Percentiles rank a stretch among this genome's conserved stretches.
These are phyloP conservation scores for Kluyveromyces starmeri DNA, from an alignment of 805 yeast species.

Conservation along the genomic window DNA sequence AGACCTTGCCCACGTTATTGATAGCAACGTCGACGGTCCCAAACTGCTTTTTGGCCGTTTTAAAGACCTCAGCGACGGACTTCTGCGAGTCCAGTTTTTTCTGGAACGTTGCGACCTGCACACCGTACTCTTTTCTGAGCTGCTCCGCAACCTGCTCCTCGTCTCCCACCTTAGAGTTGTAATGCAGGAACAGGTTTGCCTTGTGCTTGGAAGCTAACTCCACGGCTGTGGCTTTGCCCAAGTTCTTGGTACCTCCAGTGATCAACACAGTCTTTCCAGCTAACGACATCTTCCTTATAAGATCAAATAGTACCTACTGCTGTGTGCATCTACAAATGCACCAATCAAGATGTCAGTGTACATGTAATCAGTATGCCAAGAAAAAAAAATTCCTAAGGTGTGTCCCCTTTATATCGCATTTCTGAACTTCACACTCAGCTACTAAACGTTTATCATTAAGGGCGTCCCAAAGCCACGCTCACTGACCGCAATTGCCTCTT, in stretches of 20 bases:
- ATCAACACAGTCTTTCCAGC: conserved; percentile 44
- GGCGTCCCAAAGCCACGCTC: too few species aligned
- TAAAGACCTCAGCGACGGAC: conserved; percentile 39
- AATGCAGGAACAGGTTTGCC: conserved; percentile 45
- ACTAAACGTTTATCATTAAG: too few species aligned
- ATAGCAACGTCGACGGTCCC: conserved; percentile 55
- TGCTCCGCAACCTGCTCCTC: conserved; percentile 31
- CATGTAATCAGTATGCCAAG: too few species aligned
- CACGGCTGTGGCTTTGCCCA: conserved; percentile 44
- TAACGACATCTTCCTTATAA: conserved; percentile 20
- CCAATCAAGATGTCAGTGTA: too few species aligned
- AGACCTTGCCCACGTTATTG: conserved; percentile 58
- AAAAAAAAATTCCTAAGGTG: too few species aligned
- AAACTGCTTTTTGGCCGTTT: conserved; percentile 34
- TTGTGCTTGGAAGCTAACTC: conserved; percentile 47
- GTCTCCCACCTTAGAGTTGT: conserved; percentile 38
- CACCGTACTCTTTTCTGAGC: conserved; percentile 29
- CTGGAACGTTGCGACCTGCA: conserved; percentile 36
- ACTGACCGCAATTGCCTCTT: too few species aligned
- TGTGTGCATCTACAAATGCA: too few species aligned
- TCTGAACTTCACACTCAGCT: too few species aligned
- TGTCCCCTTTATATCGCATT: too few species aligned
- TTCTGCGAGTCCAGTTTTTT: conserved; percentile 36
- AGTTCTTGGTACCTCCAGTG: conserved; percentile 56
- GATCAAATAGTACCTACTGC: too few species aligned